Conservation (phyloP, 257 asterid species). For the Przewalskia tangutica region DNA sequence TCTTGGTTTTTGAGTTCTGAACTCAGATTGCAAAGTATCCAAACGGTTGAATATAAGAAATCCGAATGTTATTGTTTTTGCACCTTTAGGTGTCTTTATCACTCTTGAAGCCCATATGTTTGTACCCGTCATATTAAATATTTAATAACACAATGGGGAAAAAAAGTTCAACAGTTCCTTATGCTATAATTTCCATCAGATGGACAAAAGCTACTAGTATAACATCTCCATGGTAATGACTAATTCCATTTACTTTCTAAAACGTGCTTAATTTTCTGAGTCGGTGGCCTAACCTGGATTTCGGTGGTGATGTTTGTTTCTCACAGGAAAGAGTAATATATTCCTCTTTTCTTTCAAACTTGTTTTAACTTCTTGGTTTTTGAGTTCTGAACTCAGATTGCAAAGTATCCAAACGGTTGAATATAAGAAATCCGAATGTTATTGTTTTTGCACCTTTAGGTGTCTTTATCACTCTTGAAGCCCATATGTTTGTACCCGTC, state of each 20-base stretch:
- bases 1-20: neutral
- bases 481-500: neutral
- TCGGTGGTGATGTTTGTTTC: neutral
- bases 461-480: neutral
- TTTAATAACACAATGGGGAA: too few relatives aligned
- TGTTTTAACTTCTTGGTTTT: neutral
- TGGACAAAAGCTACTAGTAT: neutral
- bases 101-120: neutral
- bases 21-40: neutral
- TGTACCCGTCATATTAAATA: neutral
- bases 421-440: neutral
- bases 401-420: neutral
- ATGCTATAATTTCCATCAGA: neutral
- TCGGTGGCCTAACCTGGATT: neutral
- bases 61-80: neutral
- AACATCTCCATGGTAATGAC: neutral
- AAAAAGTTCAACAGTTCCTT: neutral
- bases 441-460: neutral
- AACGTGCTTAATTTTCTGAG: neutral
- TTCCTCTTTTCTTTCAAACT: constrained; percentile 8
- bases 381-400: neutral
- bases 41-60: neutral
- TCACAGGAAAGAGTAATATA: constrained; percentile 41
- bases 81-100: neutral
- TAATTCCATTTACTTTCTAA: neutral